Evolutionary conservation across 192 early-diverging fungal genomes (phyloP), one percentile per base, ranked within the genome.

Genomic region (Backusella macrospora): DNA sequence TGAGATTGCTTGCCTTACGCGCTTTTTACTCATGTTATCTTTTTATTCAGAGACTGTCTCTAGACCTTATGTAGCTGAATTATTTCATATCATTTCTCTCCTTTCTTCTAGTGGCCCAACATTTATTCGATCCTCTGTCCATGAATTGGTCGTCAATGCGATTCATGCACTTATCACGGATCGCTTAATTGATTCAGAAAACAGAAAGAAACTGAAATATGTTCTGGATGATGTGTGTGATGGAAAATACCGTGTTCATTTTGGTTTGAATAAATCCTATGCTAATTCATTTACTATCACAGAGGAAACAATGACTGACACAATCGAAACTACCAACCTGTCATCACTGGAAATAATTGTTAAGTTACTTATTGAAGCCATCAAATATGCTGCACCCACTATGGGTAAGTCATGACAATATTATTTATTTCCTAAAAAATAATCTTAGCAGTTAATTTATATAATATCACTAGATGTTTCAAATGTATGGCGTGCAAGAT

Each of bases 111-210:
- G 92, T 6, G 96, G 96, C 0, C 87, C 93, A 1, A 87, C 92
- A 3, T 73, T 94, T 34, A 90, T 97, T 47, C 87, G 96, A 15
- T 84, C 91, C 0, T 91, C 95, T 18, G 86, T 97, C 7, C 95
- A 97, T 74, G 96, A 95, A 15, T 88, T 96, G 68, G 90, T 95
- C 6, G 88, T 96, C 75, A 96, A 98, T 67, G 81, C 93, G 38
- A 89, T 98, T 29, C 96, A 97, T 71, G 86, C 91, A 4, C 73
- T 98, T 62, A 86, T 82, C 6, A 91, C 91, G 4, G 73, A 81
- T 1, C 79, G 82, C 0, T 74, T 81, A 1, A 70, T 91, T 4
- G 80, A 80, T 23, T 83, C 85, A 43, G 82, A 74, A 29, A 85
- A 85, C 44, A 69, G 80, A 23, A 74, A 80, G 23, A 86, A 83